These are phyloP conservation scores for Nicotiana attenuata DNA, from an alignment of 257 asterid genomes.

Conservation along the genomic window DNA sequence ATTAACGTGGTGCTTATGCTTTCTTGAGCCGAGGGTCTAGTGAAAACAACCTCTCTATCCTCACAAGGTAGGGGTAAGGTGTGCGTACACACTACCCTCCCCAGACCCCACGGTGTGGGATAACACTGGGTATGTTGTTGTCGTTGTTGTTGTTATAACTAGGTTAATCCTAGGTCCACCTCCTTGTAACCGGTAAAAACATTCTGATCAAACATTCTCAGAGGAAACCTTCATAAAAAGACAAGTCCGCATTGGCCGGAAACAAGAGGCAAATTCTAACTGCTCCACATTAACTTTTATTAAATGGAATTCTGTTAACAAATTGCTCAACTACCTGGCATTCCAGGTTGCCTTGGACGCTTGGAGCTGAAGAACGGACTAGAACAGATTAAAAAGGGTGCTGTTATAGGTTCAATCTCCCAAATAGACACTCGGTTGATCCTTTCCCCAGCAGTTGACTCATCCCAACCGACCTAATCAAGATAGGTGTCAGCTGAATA, in stretches of 20 bases:
- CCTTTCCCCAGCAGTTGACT: conserved; percentile 85
- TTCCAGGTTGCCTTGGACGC: conserved; percentile 88
- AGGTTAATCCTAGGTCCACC: background rate
- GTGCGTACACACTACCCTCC: no score
- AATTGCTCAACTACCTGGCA: conserved; percentile 53
- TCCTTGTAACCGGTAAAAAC: background rate
- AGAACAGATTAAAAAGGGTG: conserved; percentile 93
- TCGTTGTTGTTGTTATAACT: background rate
- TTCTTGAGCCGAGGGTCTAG: no score
- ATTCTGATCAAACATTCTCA: background rate
- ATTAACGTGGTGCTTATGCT: no score
- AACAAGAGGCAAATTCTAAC: background rate
- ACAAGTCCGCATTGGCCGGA: background rate
- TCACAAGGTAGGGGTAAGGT: no score
- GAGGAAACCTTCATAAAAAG: background rate
- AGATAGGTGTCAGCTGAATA: background rate
- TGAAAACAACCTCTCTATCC: no score
- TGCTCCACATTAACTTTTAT: background rate
- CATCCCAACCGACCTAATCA: conserved; percentile 93
- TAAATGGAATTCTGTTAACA: background rate
- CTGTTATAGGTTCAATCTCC: conserved; percentile 96
- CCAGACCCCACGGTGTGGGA: no score
- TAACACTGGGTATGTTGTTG: no score
- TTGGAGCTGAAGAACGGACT: conserved; percentile 72
- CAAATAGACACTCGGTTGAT: conserved; percentile 88